phyloP scores from a whole-genome alignment of 371 early-diverging fungal genomes.

The Sporodiniella umbellata region DNA sequence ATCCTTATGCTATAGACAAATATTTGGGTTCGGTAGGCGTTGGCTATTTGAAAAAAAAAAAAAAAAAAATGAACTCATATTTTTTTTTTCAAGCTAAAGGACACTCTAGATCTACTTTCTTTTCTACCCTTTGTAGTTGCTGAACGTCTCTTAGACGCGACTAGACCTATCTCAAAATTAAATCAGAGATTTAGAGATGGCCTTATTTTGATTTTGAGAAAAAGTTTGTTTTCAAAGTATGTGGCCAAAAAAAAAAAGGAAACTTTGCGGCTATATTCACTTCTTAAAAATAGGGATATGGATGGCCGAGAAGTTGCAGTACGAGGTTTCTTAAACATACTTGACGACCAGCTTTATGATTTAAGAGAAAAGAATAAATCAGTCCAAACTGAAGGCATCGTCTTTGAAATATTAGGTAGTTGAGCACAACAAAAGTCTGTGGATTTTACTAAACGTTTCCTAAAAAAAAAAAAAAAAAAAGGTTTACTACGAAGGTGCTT shows the following conservation, averaged over 20 bases:
- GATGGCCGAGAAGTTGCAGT: constrained; percentile 59
- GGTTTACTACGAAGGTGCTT: constrained; percentile 58
- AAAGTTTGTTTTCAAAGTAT: constrained; percentile 64
- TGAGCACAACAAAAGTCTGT: background rate
- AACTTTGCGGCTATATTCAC: background rate
- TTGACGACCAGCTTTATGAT: constrained; percentile 23
- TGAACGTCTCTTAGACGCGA: constrained; percentile 43
- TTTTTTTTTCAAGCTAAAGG: constrained; percentile 42
- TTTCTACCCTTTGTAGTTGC: constrained; percentile 52
- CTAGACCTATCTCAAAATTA: constrained; percentile 45
- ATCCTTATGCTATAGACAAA: constrained; percentile 30
- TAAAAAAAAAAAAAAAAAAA: no score
- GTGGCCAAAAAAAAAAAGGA: background rate
- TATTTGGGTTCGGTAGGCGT: constrained; percentile 32
- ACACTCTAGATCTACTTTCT: constrained; percentile 57
- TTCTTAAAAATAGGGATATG: constrained; percentile 32
- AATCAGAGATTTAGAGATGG: constrained; percentile 55
- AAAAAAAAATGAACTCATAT: no score
- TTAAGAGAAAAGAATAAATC: constrained; percentile 4
- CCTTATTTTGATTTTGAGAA: constrained; percentile 56
- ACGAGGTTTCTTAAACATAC: constrained; percentile 50
- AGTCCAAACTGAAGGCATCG: constrained; percentile 22
- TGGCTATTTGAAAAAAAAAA: no score
- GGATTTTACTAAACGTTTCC: no score
- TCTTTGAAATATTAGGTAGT: constrained; percentile 56